A percentile compares a stretch with the other conserved stretches of the same genome.
phyloP scores from a whole-genome alignment of 441 rosid species.

The Eruca vesicaria region DNA sequence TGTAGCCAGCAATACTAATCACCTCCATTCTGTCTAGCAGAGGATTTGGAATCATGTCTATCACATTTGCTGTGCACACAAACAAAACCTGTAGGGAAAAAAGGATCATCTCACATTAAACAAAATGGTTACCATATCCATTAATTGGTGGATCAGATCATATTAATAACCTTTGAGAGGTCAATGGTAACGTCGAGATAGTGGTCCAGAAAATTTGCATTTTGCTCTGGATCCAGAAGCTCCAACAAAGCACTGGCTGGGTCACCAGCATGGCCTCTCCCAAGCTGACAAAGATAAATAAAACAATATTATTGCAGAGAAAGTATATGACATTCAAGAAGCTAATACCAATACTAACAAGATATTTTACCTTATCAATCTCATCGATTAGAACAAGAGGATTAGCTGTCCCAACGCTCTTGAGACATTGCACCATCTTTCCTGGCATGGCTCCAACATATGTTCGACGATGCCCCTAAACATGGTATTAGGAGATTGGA shows the following conservation, averaged over 20 bases:
- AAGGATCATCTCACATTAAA: conserved; percentile 12
- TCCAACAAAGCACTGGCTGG: conserved; percentile 99
- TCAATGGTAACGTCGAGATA: conserved; percentile 98
- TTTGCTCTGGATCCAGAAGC: conserved; percentile 99
- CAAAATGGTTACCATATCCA: conserved; percentile 3
- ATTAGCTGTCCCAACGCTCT: conserved; percentile 96
- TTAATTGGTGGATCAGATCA: conserved; percentile 12
- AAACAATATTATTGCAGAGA: background rate
- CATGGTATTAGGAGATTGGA: conserved; percentile 15
- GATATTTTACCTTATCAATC: conserved; percentile 84
- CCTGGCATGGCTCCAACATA: conserved; percentile 99
- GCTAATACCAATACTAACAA: background rate
- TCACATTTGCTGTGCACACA: conserved; percentile 98
- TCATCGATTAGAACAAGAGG: conserved; percentile 99
- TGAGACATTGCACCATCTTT: conserved; percentile 99
- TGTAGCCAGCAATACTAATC: conserved; percentile 94
- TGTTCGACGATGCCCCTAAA: conserved; percentile 98
- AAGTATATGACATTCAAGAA: background rate
- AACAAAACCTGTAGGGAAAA: conserved; percentile 74
- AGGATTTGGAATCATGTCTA: conserved; percentile 91
- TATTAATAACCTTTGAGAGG: conserved; percentile 77
- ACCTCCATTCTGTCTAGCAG: conserved; percentile 99
- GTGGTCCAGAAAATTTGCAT: conserved; percentile 97
- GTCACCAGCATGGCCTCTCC: conserved; percentile 98
- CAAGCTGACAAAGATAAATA: conserved; percentile 58